Evolutionary conservation across 164 flowering plant genomes (phyloP).

Genomic region (Dillenia suffruticosa): DNA sequence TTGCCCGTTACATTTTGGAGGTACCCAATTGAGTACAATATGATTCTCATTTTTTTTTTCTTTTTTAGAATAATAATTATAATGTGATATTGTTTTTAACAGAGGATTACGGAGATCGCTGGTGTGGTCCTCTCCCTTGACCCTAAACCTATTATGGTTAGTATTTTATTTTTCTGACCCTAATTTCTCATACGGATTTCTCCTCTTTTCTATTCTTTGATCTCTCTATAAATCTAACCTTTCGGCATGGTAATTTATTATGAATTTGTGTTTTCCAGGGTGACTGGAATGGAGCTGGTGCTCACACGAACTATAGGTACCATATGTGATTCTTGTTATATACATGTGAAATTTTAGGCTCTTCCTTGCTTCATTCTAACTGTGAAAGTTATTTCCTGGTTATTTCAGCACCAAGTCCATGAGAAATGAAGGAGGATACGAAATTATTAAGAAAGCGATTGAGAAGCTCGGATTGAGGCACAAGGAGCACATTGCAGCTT

Average conservation of each 20-base stretch:
- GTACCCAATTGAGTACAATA: constrained; percentile 20
- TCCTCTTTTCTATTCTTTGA: neutral
- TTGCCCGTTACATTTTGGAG: constrained; percentile 88
- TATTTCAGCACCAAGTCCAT: constrained; percentile 70
- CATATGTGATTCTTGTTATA: neutral
- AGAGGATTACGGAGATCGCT: constrained; percentile 91
- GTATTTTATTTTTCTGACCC: neutral
- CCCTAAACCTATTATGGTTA: constrained; percentile 83
- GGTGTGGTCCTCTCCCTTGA: constrained; percentile 85
- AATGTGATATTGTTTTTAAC: constrained; percentile 6
- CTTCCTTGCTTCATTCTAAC: neutral
- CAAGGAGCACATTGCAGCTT: constrained; percentile 92
- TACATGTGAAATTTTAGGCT: neutral
- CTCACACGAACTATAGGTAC: constrained; percentile 91
- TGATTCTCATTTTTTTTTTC: neutral
- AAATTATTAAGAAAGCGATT: constrained; percentile 78
- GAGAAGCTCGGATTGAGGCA: constrained; percentile 69
- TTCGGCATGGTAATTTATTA: neutral
- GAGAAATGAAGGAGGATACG: constrained; percentile 77
- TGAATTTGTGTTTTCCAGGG: constrained; percentile 43
- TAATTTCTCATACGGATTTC: neutral
- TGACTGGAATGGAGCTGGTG: constrained; percentile 97
- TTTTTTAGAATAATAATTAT: neutral
- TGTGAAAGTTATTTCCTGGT: neutral
- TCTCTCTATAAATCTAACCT: neutral